These are phyloP conservation scores for Oehlia diaphana DNA, from an alignment of 192 early-diverging fungal species.

Conservation along the genomic window DNA sequence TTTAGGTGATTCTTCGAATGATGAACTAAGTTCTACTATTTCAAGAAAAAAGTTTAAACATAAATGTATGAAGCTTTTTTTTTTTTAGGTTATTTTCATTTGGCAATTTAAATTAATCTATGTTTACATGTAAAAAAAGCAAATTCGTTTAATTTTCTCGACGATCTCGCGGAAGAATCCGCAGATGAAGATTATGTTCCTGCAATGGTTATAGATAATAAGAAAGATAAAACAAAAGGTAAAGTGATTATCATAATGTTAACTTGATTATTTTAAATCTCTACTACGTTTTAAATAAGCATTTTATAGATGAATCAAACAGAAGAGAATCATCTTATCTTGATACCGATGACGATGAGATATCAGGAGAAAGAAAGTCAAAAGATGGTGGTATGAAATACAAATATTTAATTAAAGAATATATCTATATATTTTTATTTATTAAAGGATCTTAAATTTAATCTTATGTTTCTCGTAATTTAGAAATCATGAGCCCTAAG, in stretches of 20 bases:
- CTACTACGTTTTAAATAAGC: neutral
- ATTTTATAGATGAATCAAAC: neutral
- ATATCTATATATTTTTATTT: too few relatives aligned
- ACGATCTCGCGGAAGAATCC: neutral
- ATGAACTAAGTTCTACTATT: neutral
- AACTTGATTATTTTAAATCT: neutral
- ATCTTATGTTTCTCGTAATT: too few relatives aligned
- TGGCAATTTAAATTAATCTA: neutral
- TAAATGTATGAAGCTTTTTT: neutral
- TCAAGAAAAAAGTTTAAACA: neutral
- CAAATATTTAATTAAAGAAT: too few relatives aligned
- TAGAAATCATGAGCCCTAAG: neutral
- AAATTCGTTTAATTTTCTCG: neutral
- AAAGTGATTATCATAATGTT: neutral
- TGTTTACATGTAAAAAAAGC: neutral
- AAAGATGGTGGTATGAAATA: neutral
- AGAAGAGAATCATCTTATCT: neutral
- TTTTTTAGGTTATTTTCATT: neutral
- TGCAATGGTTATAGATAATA: neutral
- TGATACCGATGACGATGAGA: neutral
- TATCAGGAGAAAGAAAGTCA: neutral
- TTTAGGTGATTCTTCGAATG: neutral
- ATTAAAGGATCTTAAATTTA: too few relatives aligned
- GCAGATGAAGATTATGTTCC: neutral
- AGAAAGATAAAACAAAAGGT: neutral